phyloP scores from a whole-genome alignment of 2,329 filamentous ascomycete species.

The Beauveria scarabaeidicola region DNA sequence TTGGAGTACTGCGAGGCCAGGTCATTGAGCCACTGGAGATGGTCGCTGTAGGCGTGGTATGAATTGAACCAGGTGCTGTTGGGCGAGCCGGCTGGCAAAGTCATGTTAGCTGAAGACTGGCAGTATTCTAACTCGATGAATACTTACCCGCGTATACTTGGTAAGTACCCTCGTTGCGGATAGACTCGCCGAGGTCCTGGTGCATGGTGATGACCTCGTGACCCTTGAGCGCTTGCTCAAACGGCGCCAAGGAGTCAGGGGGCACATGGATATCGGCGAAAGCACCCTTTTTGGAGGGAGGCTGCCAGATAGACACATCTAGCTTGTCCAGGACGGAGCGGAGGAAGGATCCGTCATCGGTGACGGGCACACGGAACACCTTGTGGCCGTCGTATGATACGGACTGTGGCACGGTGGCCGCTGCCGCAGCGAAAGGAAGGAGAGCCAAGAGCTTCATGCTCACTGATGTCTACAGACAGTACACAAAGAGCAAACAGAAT shows the following conservation, averaged over 20 bases:
- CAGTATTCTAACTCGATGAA: no score
- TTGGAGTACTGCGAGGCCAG: constrained; percentile 33
- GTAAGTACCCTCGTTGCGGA: constrained; percentile 26
- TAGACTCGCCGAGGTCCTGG: constrained; percentile 30
- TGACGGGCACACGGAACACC: constrained; percentile 34
- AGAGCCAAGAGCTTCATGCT: constrained; percentile 1
- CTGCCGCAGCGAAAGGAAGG: neutral
- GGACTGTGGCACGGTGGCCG: constrained; percentile 10
- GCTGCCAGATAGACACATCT: constrained; percentile 30
- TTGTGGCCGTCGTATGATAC: constrained; percentile 37
- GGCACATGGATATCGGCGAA: constrained; percentile 34
- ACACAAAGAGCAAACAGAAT: neutral
- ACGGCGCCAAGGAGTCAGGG: constrained; percentile 24
- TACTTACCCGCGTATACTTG: constrained; percentile 17
- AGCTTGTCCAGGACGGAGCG: constrained; percentile 27
- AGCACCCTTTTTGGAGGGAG: constrained; percentile 24
- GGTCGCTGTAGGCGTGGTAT: constrained; percentile 45
- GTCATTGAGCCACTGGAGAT: constrained; percentile 38
- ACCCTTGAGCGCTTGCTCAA: constrained; percentile 23
- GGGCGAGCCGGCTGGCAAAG: constrained; percentile 17
- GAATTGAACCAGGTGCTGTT: constrained; percentile 40
- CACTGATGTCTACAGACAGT: neutral
- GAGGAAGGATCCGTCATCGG: constrained; percentile 21
- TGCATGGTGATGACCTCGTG: constrained; percentile 28
- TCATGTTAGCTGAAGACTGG: neutral